Evolutionary conservation across 768 basidiomycete species (phyloP).

Genomic region (Mycena galopus): DNA sequence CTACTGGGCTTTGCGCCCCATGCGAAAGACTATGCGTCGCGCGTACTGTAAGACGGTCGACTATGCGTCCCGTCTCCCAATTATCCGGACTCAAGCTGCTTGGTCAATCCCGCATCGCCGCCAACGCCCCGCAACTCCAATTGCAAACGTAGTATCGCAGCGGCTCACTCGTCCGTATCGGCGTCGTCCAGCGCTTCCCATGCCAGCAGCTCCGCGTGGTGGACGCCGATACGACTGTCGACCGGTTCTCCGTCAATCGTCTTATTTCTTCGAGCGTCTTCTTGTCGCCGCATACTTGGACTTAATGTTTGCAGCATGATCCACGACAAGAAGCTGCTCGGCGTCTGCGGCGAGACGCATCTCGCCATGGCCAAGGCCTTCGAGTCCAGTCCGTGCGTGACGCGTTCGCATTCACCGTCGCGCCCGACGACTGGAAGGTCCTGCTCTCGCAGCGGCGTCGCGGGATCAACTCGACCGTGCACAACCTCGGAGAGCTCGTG

Average conservation of each 20-base stretch:
- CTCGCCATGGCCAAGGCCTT: conserved; percentile 97
- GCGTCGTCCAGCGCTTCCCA: too few species aligned
- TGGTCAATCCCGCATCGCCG: too few species aligned
- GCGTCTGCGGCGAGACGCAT: conserved; percentile 95
- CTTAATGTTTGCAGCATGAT: conserved; percentile 78
- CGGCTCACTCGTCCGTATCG: too few species aligned
- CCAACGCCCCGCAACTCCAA: too few species aligned
- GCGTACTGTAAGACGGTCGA: too few species aligned
- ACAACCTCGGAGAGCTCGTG: conserved; percentile 94
- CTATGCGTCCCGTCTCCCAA: too few species aligned
- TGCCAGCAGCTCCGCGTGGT: too few species aligned
- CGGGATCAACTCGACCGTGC: conserved; percentile 99
- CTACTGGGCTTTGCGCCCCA: too few species aligned
- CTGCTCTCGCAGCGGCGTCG: conserved; percentile 96
- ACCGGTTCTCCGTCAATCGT: conserved; percentile 88
- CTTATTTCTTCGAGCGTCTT: conserved; percentile 86
- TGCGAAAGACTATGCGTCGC: too few species aligned
- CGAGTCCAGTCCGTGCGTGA: conserved; percentile 96
- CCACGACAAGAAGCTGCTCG: conserved; percentile 94
- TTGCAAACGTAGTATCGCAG: too few species aligned
- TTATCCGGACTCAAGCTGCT: too few species aligned
- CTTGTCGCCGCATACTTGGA: not conserved
- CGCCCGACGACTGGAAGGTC: conserved; percentile 95
- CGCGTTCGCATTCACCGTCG: conserved; percentile 94
- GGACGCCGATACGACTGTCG: conserved; percentile 95